Evolutionary conservation across 1,139 yeast species (phyloP).

Genomic region (Kurtzmaniella quercitrusa): DNA sequence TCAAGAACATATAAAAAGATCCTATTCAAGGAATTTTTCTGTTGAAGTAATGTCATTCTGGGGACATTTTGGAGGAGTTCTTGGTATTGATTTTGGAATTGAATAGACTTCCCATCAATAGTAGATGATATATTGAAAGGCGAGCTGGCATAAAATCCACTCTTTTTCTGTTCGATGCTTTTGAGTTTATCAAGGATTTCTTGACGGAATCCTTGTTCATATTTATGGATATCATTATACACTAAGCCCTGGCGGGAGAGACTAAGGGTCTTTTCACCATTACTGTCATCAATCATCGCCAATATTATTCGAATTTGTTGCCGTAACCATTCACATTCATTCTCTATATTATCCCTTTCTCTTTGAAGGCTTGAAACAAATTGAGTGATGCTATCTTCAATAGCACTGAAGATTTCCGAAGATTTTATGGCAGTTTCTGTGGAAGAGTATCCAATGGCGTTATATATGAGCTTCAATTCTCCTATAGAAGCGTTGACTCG

Average conservation of each 20-base stretch:
- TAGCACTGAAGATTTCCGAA: constrained; percentile 34
- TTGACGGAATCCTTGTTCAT: constrained; percentile 30
- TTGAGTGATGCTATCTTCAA: constrained; percentile 36
- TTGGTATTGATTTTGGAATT: constrained; percentile 23
- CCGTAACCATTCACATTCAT: constrained; percentile 46
- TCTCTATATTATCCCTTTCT: constrained; percentile 36
- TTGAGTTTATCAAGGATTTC: constrained; percentile 21
- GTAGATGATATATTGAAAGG: constrained; percentile 22
- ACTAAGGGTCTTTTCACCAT: constrained; percentile 24
- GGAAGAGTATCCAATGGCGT: constrained; percentile 35
- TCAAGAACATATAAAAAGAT: constrained; percentile 34
- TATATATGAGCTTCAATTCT: constrained; percentile 30
- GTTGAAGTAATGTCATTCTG: constrained; percentile 26
- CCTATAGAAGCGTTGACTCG: constrained; percentile 31
- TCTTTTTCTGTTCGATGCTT: constrained; percentile 16
- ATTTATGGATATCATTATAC: constrained; percentile 23
- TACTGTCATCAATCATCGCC: constrained; percentile 36
- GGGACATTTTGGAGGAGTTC: constrained; percentile 25
- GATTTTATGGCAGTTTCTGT: constrained; percentile 32
- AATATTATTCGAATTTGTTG: constrained; percentile 40
- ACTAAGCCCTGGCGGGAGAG: constrained; percentile 30
- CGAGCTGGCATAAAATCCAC: constrained; percentile 22
- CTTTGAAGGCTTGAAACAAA: constrained; percentile 30
- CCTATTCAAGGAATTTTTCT: constrained; percentile 28
- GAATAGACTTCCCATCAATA: constrained; percentile 10